Evolutionary conservation across 768 basidiomycete species (phyloP).

Genomic region (Filobasidium floriforme): DNA sequence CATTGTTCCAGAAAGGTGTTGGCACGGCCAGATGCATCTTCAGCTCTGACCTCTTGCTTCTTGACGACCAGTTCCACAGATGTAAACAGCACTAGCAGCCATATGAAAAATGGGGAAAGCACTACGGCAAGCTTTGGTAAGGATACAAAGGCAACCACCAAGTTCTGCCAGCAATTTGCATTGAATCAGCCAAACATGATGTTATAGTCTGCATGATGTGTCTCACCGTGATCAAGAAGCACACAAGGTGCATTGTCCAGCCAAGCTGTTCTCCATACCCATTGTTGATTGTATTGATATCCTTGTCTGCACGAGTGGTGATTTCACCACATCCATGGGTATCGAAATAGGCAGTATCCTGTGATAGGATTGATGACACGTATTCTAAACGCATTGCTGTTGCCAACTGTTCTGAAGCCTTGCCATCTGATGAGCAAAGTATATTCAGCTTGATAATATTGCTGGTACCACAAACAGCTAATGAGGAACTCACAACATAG

Average conservation of each 20-base stretch:
- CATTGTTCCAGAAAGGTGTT: conserved; percentile 31
- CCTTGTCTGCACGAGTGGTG: conserved; percentile 29
- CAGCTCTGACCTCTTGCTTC: neutral
- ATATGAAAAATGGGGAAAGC: conserved; percentile 29
- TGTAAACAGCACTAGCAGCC: no score
- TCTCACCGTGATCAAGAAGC: conserved; percentile 28
- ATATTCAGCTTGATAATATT: no score
- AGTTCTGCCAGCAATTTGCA: no score
- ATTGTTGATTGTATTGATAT: conserved; percentile 28
- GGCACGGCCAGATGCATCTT: neutral
- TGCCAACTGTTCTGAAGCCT: neutral
- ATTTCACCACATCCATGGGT: conserved; percentile 25
- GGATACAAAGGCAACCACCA: neutral
- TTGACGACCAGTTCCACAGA: neutral
- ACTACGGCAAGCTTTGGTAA: conserved; percentile 29
- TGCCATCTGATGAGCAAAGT: no score
- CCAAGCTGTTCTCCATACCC: conserved; percentile 33
- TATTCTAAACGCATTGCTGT: neutral
- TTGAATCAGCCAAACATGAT: neutral
- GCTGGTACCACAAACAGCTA: no score
- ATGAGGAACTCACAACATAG: neutral
- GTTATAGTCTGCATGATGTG: neutral
- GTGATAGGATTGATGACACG: neutral
- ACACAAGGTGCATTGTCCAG: conserved; percentile 29
- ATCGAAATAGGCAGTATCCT: neutral